phyloP scores from a whole-genome alignment of 768 basidiomycete species.

The Exsudoporus frostii region DNA sequence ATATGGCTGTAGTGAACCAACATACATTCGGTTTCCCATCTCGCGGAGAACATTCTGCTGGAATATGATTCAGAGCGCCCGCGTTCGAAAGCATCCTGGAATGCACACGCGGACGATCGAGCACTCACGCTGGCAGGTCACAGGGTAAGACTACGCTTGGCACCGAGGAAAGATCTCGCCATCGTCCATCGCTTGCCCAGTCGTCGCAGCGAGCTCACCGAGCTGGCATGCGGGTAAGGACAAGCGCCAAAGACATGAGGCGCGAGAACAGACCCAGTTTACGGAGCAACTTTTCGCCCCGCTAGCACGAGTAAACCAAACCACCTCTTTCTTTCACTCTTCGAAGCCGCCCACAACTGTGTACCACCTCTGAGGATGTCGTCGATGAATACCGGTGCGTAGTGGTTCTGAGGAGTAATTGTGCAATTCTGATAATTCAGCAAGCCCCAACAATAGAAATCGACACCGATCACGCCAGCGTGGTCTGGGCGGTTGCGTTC shows the following conservation, averaged over 20 bases:
- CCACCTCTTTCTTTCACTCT: no score
- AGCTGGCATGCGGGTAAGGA: neutral
- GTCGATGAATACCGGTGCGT: neutral
- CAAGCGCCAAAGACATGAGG: no score
- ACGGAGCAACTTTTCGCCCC: neutral
- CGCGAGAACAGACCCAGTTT: neutral
- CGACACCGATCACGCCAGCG: fast-evolving
- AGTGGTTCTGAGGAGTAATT: neutral
- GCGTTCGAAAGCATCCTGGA: neutral
- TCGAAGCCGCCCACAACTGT: neutral
- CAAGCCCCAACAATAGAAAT: neutral
- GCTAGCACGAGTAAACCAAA: neutral
- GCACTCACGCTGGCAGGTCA: neutral
- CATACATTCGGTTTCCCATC: neutral
- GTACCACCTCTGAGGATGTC: neutral
- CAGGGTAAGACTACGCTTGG: neutral
- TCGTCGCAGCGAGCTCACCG: neutral
- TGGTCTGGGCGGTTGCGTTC: neutral
- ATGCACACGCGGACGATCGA: neutral
- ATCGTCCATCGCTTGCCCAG: neutral
- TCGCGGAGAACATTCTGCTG: neutral
- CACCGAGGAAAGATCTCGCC: neutral
- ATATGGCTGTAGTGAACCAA: neutral
- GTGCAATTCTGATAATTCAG: neutral
- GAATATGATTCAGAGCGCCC: neutral